Percentiles rank a stretch among this genome's conserved stretches.
phyloP scores from a whole-genome alignment of 2,329 filamentous ascomycete species.

The Aspergillus eucalypticola region DNA sequence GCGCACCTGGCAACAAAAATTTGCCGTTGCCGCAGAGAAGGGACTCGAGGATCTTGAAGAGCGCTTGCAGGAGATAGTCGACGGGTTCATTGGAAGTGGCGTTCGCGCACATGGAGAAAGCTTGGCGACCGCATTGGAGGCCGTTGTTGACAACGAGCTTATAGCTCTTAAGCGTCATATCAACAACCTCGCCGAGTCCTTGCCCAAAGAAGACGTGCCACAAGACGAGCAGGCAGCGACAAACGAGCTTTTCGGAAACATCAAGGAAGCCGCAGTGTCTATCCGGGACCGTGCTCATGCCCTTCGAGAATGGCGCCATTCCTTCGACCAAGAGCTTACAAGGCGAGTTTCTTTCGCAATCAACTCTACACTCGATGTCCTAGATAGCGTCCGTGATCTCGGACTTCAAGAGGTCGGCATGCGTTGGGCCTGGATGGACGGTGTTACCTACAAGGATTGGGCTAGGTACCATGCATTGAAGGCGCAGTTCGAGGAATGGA shows the following conservation, averaged over 20 bases:
- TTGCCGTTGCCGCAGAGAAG: conserved; percentile 80
- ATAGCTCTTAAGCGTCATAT: conserved; percentile 68
- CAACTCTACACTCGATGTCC: conserved; percentile 77
- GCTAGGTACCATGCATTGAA: conserved; percentile 88
- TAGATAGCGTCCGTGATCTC: conserved; percentile 78
- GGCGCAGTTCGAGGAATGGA: conserved; percentile 80
- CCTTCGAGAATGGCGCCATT: conserved; percentile 73
- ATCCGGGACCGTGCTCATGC: conserved; percentile 77
- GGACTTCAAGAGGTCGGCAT: conserved; percentile 90
- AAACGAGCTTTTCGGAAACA: conserved; percentile 54
- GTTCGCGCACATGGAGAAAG: conserved; percentile 43
- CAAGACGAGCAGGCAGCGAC: conserved; percentile 54
- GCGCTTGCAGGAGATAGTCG: conserved; percentile 69
- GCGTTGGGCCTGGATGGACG: conserved; percentile 92
- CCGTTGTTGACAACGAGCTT: conserved; percentile 65
- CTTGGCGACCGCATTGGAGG: conserved; percentile 68
- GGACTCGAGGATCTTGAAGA: conserved; percentile 69
- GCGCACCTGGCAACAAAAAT: conserved; percentile 82
- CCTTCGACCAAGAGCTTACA: conserved; percentile 69
- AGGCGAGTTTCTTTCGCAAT: conserved; percentile 69
- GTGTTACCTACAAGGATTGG: conserved; percentile 97
- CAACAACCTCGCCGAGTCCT: conserved; percentile 51
- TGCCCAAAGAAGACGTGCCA: conserved; percentile 61
- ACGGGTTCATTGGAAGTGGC: conserved; percentile 68
- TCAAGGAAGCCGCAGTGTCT: conserved; percentile 67